phyloP scores from a whole-genome alignment of 345 rosid species.

The Euphorbia lathyris region DNA sequence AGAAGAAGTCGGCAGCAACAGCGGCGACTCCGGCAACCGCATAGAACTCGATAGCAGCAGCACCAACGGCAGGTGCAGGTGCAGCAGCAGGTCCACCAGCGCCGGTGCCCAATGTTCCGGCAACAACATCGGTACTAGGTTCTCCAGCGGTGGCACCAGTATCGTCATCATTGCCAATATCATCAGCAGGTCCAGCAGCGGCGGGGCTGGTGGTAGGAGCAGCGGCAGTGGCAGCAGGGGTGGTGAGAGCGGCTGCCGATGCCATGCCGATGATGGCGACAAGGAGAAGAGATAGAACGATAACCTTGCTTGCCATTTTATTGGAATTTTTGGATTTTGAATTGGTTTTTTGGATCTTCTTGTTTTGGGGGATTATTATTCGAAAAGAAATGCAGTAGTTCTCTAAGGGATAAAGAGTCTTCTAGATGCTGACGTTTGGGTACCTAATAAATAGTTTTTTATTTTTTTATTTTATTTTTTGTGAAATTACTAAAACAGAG shows the following conservation, averaged over 20 bases:
- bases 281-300: constrained; percentile 14
- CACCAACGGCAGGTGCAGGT: not conserved
- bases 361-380: not conserved
- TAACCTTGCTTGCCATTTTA: constrained; percentile 19
- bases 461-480: no score
- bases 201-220: not conserved
- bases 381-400: not conserved
- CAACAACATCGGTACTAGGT: not conserved
- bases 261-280: constrained; percentile 15
- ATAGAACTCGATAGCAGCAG: not conserved
- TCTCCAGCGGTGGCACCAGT: not conserved
- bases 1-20: not conserved
- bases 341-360: not conserved
- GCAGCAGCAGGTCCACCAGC: not conserved
- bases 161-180: not conserved
- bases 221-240: not conserved
- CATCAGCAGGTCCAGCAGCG: not conserved
- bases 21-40: constrained; percentile 11
- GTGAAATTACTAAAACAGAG: no score
- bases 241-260: constrained; percentile 1
- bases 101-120: not conserved
- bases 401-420: not conserved
- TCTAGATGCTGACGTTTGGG: no score
- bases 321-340: not conserved
- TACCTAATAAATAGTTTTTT: no score